Evolutionary conservation across 2,329 filamentous ascomycete species (phyloP).

Genomic region (Chrysosporium keratinophilum): DNA sequence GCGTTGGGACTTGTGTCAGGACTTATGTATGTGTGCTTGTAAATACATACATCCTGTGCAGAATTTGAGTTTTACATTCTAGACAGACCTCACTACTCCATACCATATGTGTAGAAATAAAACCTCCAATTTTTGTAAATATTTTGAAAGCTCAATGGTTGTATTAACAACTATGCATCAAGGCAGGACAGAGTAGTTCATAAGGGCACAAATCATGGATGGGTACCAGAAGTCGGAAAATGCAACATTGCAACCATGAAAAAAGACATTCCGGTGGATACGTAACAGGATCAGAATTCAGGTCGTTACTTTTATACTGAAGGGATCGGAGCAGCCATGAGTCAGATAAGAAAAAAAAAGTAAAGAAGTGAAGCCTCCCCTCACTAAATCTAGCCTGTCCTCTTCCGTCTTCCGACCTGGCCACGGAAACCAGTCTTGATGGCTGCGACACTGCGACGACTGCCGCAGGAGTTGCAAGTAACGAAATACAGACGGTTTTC

Average conservation of each 20-base stretch:
- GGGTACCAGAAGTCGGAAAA: background rate
- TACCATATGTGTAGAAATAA: too few relatives aligned
- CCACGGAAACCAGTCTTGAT: conserved; percentile 99
- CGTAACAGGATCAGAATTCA: background rate
- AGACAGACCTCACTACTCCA: too few relatives aligned
- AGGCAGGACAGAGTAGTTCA: too few relatives aligned
- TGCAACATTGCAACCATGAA: background rate
- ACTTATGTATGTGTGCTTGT: too few relatives aligned
- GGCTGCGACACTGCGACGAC: conserved; percentile 78
- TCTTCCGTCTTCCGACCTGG: conserved; percentile 97
- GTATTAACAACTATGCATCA: too few relatives aligned
- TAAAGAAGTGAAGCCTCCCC: background rate
- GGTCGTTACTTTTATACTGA: conserved; percentile 3
- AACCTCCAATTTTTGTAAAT: too few relatives aligned
- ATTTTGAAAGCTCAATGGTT: too few relatives aligned
- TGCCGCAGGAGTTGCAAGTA: conserved; percentile 82
- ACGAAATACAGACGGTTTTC: conserved; percentile 99
- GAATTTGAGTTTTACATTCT: too few relatives aligned
- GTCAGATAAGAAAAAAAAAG: background rate
- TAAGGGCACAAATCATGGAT: too few relatives aligned
- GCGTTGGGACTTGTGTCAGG: too few relatives aligned
- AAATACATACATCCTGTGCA: too few relatives aligned
- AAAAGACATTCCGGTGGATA: background rate
- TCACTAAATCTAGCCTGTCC: conserved; percentile 60
- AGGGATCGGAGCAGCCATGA: background rate